Evolutionary conservation across 306 rosid genomes (phyloP), one percentile per base, ranked within the genome.

Genomic region (Biancaea sappan): DNA sequence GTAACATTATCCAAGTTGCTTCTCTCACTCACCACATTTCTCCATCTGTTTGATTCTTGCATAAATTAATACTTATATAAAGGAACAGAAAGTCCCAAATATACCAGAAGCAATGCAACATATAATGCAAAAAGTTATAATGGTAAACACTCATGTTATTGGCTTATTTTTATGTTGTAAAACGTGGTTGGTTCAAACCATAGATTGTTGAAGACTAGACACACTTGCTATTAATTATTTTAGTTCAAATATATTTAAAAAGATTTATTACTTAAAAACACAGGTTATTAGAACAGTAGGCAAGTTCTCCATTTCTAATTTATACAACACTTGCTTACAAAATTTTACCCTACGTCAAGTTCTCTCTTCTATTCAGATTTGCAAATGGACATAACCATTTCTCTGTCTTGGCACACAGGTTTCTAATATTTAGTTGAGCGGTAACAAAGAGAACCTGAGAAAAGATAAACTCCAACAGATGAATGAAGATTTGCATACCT

Each of bases 401-500:
- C 34, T 71, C 26, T 32, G 34, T 62, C 65, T 54, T 61, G 68
- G 53, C 38, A 63, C 52, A 43, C 12, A 35, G 2, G 41, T 25
- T 62, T 69, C 21, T 10, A 37, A 29, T 40, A 56, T 34, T 35
- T 70, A 41, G 34, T 58, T 57, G 63, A 69, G 29, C 24, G 22
- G 56, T 41, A 37, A 34, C 48, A 67, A 34, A 48, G 16, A 48
- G 52, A 62, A 32, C 4, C 48, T 9, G 19, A n/a, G 14, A 74
- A 51, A 63, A 37, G 18, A 28, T 41, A 52, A 69, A 37, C 35
- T 74, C 35, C 71, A 70, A 62, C 46, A n/a, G 47, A 35, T 19
- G 48, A 40, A 38, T 24, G 12, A 8, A 64, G 19, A 56, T 28
- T 10, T 22, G 40, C 85, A 52, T 67, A 86, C 98, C 91, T 94